These are phyloP conservation scores for Smittium culicis DNA, from an alignment of 371 early-diverging fungal genomes.

Conservation along the genomic window DNA sequence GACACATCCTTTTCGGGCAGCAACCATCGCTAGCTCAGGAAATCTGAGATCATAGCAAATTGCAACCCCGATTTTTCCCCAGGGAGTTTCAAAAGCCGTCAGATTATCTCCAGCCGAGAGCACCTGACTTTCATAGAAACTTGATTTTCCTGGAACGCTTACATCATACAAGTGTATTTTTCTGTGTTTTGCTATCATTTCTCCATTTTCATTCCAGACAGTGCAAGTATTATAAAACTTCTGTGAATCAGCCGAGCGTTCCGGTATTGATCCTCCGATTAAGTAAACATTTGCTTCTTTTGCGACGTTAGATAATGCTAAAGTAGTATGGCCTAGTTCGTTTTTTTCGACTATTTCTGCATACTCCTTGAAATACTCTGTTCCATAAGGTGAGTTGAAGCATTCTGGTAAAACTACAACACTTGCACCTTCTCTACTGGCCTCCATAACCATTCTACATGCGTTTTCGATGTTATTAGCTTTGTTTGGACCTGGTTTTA, in stretches of 20 bases:
- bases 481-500: no score
- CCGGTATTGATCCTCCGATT: constrained; percentile 94
- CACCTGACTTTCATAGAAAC: constrained; percentile 78
- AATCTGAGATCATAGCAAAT: constrained; percentile 95
- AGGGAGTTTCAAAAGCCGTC: constrained; percentile 63
- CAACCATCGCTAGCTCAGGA: constrained; percentile 88
- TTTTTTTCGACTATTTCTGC: constrained; percentile 51
- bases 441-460: constrained; percentile 58
- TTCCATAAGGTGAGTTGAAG: constrained; percentile 93
- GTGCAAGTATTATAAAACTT: constrained; percentile 84
- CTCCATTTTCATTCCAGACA: constrained; percentile 65
- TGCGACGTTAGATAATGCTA: constrained; percentile 65
- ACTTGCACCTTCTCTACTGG: constrained; percentile 61
- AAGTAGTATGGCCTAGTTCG: constrained; percentile 53
- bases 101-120: constrained; percentile 56
- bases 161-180: constrained; percentile 88
- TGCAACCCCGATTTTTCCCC: constrained; percentile 80
- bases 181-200: constrained; percentile 28
- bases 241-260: constrained; percentile 38
- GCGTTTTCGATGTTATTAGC: constrained; percentile 66
- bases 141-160: constrained; percentile 82
- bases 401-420: constrained; percentile 89
- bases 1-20: constrained; percentile 71
- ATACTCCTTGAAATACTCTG: constrained; percentile 70
- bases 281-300: no score